phyloP scores from a whole-genome alignment of 352 stramenopile species.

The Thraustochytrium sp. region DNA sequence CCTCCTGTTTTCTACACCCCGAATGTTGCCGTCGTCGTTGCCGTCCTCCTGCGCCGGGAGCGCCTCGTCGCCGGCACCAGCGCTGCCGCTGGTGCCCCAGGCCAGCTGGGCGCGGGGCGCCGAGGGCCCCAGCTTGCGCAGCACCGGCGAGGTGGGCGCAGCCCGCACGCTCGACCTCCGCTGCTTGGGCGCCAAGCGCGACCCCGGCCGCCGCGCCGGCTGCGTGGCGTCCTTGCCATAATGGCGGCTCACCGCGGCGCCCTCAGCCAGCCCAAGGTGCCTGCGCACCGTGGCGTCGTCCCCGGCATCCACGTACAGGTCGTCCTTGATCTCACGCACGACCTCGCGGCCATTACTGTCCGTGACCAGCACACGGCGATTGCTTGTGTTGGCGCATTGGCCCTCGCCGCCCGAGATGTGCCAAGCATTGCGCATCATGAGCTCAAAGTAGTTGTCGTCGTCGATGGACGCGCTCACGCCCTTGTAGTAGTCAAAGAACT shows the following conservation, averaged over 20 bases:
- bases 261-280: not conserved
- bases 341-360: slow-evolving; percentile 64
- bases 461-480: slow-evolving; percentile 80
- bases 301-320: slow-evolving; percentile 37
- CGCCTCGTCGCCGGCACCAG: not conserved
- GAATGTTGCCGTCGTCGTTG: not conserved
- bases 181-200: no score
- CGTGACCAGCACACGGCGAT: slow-evolving; percentile 75
- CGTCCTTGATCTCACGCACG: slow-evolving; percentile 50
- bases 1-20: not conserved
- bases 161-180: no score
- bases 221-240: not conserved
- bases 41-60: not conserved
- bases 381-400: slow-evolving; percentile 71
- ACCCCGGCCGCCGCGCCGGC: not conserved
- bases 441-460: slow-evolving; percentile 83
- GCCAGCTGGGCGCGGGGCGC: not conserved
- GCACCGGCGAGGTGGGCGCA: not conserved
- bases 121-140: not conserved
- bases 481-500: slow-evolving; percentile 80
- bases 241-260: not conserved
- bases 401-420: slow-evolving; percentile 74
- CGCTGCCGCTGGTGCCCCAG: not conserved
- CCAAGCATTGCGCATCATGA: slow-evolving; percentile 78
- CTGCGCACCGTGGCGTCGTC: not conserved